Conservation (phyloP, 352 stramenopile species). For the Phytophthora capsici region DNA sequence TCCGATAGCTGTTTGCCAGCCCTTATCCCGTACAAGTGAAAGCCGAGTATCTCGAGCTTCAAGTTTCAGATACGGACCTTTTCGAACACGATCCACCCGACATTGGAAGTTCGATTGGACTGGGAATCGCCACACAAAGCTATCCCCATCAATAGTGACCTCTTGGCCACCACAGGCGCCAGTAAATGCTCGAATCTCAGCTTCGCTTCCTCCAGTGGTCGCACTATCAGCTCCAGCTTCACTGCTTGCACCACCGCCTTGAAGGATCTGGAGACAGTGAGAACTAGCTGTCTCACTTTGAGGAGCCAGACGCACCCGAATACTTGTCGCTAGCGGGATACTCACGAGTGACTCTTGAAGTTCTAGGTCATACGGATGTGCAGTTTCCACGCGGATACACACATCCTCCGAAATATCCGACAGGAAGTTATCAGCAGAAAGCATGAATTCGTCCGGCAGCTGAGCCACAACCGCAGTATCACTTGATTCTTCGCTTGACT, state of each 20-base stretch:
- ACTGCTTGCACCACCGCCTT: constrained; percentile 52
- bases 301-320: constrained; percentile 79
- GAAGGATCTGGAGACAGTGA: constrained; percentile 89
- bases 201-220: constrained; percentile 73
- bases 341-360: constrained; percentile 81
- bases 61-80: constrained; percentile 90
- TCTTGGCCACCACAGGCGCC: constrained; percentile 82
- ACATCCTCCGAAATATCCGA: constrained; percentile 86
- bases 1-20: constrained; percentile 90
- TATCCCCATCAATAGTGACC: constrained; percentile 87
- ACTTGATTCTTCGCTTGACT: constrained; percentile 1
- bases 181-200: constrained; percentile 86
- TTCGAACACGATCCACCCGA: constrained; percentile 83
- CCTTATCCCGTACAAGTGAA: constrained; percentile 86
- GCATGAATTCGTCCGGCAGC: constrained; percentile 87
- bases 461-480: constrained; percentile 5
- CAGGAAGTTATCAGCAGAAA: constrained; percentile 89
- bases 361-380: constrained; percentile 84
- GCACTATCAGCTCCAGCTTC: constrained; percentile 56
- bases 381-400: constrained; percentile 79
- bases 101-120: constrained; percentile 92
- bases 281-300: constrained; percentile 84
- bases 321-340: constrained; percentile 84
- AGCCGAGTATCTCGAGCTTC: constrained; percentile 86
- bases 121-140: constrained; percentile 88